Evolutionary conservation across 768 basidiomycete genomes (phyloP).

Genomic region (Tulasnella sp.): DNA sequence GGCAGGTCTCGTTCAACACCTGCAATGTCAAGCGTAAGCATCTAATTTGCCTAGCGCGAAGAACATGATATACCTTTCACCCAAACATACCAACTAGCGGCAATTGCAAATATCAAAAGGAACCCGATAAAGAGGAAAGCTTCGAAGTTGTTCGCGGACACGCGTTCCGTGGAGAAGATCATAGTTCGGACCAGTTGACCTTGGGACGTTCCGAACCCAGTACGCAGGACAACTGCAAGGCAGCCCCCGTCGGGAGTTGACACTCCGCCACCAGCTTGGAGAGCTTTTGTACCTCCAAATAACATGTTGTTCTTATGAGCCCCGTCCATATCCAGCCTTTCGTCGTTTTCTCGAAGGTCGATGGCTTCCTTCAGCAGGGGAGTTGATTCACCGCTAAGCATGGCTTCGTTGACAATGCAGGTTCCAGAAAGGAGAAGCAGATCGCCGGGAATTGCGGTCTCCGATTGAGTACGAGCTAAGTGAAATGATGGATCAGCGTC

Average conservation of each 20-base stretch:
- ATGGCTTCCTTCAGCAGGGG: conserved; percentile 95
- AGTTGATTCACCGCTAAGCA: conserved; percentile 98
- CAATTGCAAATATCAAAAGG: conserved; percentile 93
- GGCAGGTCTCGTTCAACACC: conserved; percentile 89
- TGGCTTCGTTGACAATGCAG: conserved; percentile 97
- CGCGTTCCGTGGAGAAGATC: conserved; percentile 97
- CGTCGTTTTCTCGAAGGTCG: conserved; percentile 69
- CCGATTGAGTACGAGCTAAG: conserved; percentile 50
- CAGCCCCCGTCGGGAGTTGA: conserved; percentile 87
- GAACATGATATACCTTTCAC: conserved; percentile 63
- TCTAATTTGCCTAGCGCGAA: background rate
- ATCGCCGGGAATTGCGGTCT: conserved; percentile 90
- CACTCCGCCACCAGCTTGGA: conserved; percentile 68
- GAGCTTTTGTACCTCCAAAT: conserved; percentile 95
- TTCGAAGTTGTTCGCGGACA: conserved; percentile 94
- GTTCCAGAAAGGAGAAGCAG: conserved; percentile 88
- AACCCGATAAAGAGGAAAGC: conserved; percentile 91
- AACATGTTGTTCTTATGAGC: conserved; percentile 82
- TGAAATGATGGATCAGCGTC: background rate
- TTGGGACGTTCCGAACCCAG: conserved; percentile 96
- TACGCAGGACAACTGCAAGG: conserved; percentile 86
- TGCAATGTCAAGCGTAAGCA: conserved; percentile 36
- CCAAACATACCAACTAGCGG: conserved; percentile 99
- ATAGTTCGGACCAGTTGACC: conserved; percentile 97
- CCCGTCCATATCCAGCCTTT: conserved; percentile 79